These are phyloP conservation scores for Ziziphus jujuba DNA, from an alignment of 306 rosid genomes.

Conservation along the genomic window DNA sequence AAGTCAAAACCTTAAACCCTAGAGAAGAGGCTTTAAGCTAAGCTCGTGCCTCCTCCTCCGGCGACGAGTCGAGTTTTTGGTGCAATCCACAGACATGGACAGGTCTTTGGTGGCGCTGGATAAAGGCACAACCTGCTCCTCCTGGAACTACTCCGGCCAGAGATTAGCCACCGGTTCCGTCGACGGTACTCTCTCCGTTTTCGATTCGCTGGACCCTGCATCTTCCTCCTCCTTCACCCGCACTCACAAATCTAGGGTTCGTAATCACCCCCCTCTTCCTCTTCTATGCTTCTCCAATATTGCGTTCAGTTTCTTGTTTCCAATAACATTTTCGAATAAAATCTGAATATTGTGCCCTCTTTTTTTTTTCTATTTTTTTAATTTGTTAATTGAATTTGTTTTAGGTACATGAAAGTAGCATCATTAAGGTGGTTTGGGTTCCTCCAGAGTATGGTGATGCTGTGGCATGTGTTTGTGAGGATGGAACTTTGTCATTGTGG, in stretches of 20 bases:
- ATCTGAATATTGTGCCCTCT: background rate
- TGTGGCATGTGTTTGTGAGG: slow-evolving; percentile 61
- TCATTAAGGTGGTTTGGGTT: slow-evolving; percentile 72
- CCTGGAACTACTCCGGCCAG: slow-evolving; percentile 65
- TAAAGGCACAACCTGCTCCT: slow-evolving; percentile 61
- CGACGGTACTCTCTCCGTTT: slow-evolving; percentile 67
- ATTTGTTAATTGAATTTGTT: background rate
- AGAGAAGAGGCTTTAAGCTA: background rate
- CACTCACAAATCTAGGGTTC: slow-evolving; percentile 66
- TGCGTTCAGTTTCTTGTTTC: background rate
- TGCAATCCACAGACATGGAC: slow-evolving; percentile 45
- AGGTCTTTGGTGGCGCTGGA: slow-evolving; percentile 64
- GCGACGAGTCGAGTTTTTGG: background rate
- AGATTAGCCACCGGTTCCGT: slow-evolving; percentile 72
- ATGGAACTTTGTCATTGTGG: slow-evolving; percentile 67
- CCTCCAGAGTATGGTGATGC: slow-evolving; percentile 89
- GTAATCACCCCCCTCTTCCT: background rate
- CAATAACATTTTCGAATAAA: background rate
- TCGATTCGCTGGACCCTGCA: slow-evolving; percentile 55
- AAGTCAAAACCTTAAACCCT: too few relatives aligned
- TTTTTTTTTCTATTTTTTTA: background rate
- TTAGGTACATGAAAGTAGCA: slow-evolving; percentile 56
- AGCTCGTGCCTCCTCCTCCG: background rate
- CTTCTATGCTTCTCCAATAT: background rate
- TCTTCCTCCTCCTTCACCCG: slow-evolving; percentile 58